Conservation (phyloP, 2,329 filamentous ascomycete species). For the Paracorniculantispora psalliotae region DNA sequence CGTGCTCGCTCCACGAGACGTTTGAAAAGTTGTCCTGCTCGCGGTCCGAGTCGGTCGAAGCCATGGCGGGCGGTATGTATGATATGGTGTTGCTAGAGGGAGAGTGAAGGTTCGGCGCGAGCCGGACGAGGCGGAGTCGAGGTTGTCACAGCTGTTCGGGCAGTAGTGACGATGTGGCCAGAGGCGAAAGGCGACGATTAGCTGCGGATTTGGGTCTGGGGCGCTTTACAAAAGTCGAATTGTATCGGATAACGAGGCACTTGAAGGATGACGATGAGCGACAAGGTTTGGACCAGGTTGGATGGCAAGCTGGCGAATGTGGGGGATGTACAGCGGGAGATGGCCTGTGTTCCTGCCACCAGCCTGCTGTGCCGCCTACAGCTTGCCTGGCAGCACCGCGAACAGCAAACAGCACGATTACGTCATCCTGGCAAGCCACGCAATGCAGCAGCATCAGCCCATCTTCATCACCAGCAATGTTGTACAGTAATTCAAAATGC, state of each 20-base stretch:
- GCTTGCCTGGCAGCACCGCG: not conserved
- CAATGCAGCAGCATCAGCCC: not conserved
- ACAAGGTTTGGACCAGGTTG: not conserved
- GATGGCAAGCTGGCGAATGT: constrained; percentile 1
- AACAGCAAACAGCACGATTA: constrained; percentile 1
- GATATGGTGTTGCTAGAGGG: not conserved
- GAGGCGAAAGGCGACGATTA: too few species aligned
- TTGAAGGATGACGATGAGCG: not conserved
- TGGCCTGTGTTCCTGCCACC: not conserved
- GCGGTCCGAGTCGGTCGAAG: constrained; percentile 8
- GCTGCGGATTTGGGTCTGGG: too few species aligned
- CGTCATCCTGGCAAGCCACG: constrained; percentile 8
- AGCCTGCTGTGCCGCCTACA: not conserved
- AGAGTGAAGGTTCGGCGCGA: not conserved
- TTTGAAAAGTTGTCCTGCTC: constrained; percentile 72
- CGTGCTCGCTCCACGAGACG: constrained; percentile 69
- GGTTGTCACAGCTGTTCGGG: not conserved
- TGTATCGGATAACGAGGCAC: not conserved
- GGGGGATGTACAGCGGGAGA: not conserved
- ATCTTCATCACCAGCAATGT: not conserved
- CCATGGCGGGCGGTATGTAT: not conserved
- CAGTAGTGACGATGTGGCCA: not conserved
- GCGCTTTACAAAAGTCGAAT: not conserved
- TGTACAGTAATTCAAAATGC: not conserved
- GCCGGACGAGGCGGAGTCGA: constrained; percentile 12